phyloP scores from a whole-genome alignment of 2,329 filamentous ascomycete genomes.

The Parastagonospora avenae region DNA sequence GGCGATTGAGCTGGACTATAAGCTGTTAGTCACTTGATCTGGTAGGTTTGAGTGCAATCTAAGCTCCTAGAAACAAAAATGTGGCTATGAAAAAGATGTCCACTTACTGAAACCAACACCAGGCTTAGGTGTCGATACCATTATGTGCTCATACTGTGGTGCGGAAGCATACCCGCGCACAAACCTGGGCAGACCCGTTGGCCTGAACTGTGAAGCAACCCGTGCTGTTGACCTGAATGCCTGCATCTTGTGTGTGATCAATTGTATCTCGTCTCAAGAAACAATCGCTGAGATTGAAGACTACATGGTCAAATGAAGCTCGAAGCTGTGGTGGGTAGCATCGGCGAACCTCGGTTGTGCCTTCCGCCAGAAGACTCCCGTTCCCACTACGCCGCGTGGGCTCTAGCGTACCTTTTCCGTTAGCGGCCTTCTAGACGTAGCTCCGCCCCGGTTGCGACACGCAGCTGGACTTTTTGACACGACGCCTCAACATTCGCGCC shows the following conservation, averaged over 20 bases:
- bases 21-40: constrained; percentile 9
- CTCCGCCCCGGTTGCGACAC: constrained; percentile 31
- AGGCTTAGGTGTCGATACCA: constrained; percentile 81
- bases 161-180: constrained; percentile 57
- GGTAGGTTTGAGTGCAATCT: too few species aligned
- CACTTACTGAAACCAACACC: constrained; percentile 82
- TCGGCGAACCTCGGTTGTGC: constrained; percentile 33
- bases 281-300: constrained; percentile 2
- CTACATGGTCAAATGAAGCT: constrained; percentile 2
- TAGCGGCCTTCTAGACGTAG: constrained; percentile 8
- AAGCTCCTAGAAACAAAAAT: constrained; percentile 53
- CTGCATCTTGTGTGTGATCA: constrained; percentile 46
- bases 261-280: constrained; percentile 4
- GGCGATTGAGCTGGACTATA: constrained; percentile 87
- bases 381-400: constrained; percentile 1
- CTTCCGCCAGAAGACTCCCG: constrained; percentile 10
- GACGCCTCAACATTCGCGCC: constrained; percentile 32
- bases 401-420: constrained; percentile 8
- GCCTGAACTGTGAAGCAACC: constrained; percentile 62
- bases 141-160: constrained; percentile 74
- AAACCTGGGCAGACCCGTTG: constrained; percentile 62
- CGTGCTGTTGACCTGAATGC: constrained; percentile 65
- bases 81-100: neutral
- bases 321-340: constrained; percentile 23
- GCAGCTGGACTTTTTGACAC: constrained; percentile 32